Evolutionary conservation across 2,329 filamentous ascomycete species (phyloP).

Genomic region (Metarhizium brunneum): DNA sequence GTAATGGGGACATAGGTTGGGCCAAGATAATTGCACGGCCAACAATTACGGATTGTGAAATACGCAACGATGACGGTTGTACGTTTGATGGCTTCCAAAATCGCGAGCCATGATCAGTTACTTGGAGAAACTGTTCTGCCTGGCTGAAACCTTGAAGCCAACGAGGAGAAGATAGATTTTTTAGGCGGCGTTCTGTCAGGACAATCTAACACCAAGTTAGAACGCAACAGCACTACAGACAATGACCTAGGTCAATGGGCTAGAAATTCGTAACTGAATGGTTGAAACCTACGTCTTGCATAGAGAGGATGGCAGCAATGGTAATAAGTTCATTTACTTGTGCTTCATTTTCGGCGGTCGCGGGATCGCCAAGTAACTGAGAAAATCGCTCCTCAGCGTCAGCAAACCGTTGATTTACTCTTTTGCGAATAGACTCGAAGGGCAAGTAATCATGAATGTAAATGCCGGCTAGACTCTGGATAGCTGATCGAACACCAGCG

Average conservation of each 20-base stretch:
- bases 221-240: background rate
- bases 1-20: conserved; percentile 27
- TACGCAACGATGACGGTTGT: conserved; percentile 23
- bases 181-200: conserved; percentile 25
- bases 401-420: conserved; percentile 23
- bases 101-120: conserved; percentile 24
- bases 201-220: conserved; percentile 20
- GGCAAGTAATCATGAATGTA: conserved; percentile 32
- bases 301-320: conserved; percentile 26
- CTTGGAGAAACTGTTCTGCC: conserved; percentile 24
- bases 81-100: conserved; percentile 26
- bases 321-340: conserved; percentile 25
- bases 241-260: too few relatives aligned
- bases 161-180: conserved; percentile 22
- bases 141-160: conserved; percentile 29
- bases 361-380: conserved; percentile 16
- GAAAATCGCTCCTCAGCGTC: conserved; percentile 21
- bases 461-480: conserved; percentile 30
- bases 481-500: conserved; percentile 24
- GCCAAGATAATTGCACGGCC: conserved; percentile 29
- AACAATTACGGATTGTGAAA: conserved; percentile 30
- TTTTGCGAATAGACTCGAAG: conserved; percentile 18
- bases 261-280: background rate
- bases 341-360: conserved; percentile 11
- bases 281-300: conserved; percentile 26